Conservation (phyloP, 805 yeast genomes). For the Candida berthetii region DNA sequence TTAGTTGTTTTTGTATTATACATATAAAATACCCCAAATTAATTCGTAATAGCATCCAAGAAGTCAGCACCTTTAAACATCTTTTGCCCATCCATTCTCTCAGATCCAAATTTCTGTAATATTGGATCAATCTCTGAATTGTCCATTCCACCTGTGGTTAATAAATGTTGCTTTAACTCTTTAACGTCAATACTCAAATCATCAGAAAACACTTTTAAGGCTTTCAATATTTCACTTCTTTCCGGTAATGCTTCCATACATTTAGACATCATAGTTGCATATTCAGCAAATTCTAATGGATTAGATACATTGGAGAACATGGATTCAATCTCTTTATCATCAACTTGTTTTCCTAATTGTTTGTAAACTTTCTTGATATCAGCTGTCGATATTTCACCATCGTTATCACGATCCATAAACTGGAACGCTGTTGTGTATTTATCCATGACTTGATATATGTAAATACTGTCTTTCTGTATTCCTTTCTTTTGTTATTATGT, state of each 20-base stretch:
- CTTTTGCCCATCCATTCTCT: slow-evolving; percentile 48
- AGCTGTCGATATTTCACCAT: slow-evolving; percentile 49
- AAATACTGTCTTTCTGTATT: neutral
- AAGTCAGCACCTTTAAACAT: slow-evolving; percentile 59
- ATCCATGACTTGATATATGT: neutral
- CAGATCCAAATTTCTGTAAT: slow-evolving; percentile 48
- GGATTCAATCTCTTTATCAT: slow-evolving; percentile 32
- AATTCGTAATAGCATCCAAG: slow-evolving; percentile 30
- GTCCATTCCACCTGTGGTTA: slow-evolving; percentile 33
- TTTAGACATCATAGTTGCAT: slow-evolving; percentile 53
- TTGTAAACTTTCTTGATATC: slow-evolving; percentile 53
- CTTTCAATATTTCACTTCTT: slow-evolving; percentile 46
- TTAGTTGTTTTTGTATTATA: too few species aligned
- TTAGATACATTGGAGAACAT: slow-evolving; percentile 37
- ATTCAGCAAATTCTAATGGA: slow-evolving; percentile 57
- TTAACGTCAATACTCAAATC: slow-evolving; percentile 42
- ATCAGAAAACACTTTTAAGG: slow-evolving; percentile 45
- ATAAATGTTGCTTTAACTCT: slow-evolving; percentile 42
- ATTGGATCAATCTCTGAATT: slow-evolving; percentile 41
- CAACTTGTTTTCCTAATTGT: slow-evolving; percentile 41
- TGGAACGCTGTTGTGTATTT: slow-evolving; percentile 53
- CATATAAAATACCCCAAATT: neutral
- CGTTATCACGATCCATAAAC: slow-evolving; percentile 76
- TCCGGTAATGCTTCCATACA: slow-evolving; percentile 47
- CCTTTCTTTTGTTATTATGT: too few species aligned